phyloP scores from a whole-genome alignment of 2,329 filamentous ascomycete genomes.

The Neophaeococcomyces mojaviensis region DNA sequence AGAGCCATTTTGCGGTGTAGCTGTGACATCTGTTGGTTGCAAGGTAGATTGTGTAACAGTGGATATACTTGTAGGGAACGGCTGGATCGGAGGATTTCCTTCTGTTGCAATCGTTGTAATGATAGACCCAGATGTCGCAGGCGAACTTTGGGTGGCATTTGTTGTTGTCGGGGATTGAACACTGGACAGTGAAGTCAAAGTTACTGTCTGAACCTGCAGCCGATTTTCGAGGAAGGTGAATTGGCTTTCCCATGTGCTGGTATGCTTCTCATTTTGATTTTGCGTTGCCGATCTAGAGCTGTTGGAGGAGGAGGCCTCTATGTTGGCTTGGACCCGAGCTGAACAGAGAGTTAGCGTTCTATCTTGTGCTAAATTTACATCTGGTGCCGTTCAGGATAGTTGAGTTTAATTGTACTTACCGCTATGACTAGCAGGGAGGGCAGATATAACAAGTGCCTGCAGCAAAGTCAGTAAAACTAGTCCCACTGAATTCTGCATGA shows the following conservation, averaged over 20 bases:
- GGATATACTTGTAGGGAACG: conserved; percentile 21
- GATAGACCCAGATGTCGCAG: conserved; percentile 20
- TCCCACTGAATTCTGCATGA: too few relatives aligned
- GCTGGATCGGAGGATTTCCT: conserved; percentile 20
- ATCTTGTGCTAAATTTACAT: too few relatives aligned
- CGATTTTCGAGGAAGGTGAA: neutral
- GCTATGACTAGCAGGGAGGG: too few relatives aligned
- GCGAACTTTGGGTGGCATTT: conserved; percentile 14
- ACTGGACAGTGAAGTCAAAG: conserved; percentile 5
- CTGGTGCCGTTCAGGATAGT: too few relatives aligned
- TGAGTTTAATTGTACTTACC: too few relatives aligned
- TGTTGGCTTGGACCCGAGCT: too few relatives aligned
- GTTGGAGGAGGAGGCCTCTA: too few relatives aligned
- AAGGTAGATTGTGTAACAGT: conserved; percentile 19
- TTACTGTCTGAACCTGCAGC: conserved; percentile 4
- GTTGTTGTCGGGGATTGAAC: conserved; percentile 16
- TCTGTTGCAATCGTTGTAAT: conserved; percentile 22
- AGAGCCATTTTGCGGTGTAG: conserved; percentile 17
- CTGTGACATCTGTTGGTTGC: conserved; percentile 17
- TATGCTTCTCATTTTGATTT: too few relatives aligned
- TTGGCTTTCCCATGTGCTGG: neutral
- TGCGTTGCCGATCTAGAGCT: too few relatives aligned
- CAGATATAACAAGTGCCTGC: too few relatives aligned
- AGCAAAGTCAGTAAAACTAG: too few relatives aligned
- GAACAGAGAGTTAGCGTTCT: too few relatives aligned